Evolutionary conservation across 2,329 filamentous ascomycete genomes (phyloP).

Genomic region (Penicillium brasilianum): DNA sequence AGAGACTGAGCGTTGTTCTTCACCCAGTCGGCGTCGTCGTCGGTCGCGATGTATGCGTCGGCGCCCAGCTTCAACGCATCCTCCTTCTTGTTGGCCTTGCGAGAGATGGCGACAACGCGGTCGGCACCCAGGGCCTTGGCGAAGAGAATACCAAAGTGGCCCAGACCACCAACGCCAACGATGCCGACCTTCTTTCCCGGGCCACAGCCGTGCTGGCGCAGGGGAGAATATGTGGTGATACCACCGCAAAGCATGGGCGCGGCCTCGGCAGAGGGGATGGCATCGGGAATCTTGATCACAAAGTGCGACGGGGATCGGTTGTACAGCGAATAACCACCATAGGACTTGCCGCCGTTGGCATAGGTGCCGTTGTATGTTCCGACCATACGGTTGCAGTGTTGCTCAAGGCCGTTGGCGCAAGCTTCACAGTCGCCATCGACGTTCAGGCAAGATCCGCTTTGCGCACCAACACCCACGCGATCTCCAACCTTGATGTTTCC

Average conservation of each 20-base stretch:
- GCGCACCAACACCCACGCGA: slow-evolving; percentile 62
- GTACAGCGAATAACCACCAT: slow-evolving; percentile 69
- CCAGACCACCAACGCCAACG: slow-evolving; percentile 72
- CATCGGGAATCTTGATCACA: slow-evolving; percentile 60
- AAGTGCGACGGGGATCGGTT: slow-evolving; percentile 63
- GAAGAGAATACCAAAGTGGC: slow-evolving; percentile 73
- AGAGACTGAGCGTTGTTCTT: slow-evolving; percentile 53
- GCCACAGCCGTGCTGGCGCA: slow-evolving; percentile 68
- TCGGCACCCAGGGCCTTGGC: slow-evolving; percentile 69
- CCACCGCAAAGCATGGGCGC: slow-evolving; percentile 79
- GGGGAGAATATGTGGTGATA: slow-evolving; percentile 71
- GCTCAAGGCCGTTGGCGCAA: slow-evolving; percentile 51
- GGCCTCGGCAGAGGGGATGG: slow-evolving; percentile 53
- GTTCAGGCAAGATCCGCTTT: slow-evolving; percentile 59
- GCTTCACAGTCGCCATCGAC: slow-evolving; percentile 56
- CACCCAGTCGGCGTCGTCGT: slow-evolving; percentile 59
- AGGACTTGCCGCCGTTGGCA: slow-evolving; percentile 63
- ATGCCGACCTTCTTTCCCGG: slow-evolving; percentile 73
- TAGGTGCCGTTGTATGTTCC: slow-evolving; percentile 39
- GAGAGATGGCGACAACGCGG: slow-evolving; percentile 61
- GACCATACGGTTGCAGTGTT: slow-evolving; percentile 36
- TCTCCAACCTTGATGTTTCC: slow-evolving; percentile 41
- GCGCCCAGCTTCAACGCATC: slow-evolving; percentile 62
- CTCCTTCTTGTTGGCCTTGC: slow-evolving; percentile 55
- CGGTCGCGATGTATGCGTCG: slow-evolving; percentile 60